phyloP scores from a whole-genome alignment of 2,329 filamentous ascomycete species.

The Alternaria alternata region DNA sequence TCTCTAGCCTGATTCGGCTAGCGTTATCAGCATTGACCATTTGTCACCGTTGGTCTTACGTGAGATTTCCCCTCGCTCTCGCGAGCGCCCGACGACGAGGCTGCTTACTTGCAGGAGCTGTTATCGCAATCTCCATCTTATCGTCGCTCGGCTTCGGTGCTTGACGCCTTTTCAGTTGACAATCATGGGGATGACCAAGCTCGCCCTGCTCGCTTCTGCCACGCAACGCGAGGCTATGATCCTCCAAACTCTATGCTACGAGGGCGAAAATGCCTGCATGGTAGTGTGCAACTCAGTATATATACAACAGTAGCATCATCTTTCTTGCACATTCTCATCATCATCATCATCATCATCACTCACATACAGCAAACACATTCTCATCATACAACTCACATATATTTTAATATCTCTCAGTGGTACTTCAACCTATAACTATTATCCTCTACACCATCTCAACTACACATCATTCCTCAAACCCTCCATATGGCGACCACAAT shows the following conservation, averaged over 20 bases:
- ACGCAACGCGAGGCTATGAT: background rate
- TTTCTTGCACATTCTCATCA: background rate
- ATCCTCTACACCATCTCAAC: background rate
- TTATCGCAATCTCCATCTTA: background rate
- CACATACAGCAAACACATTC: background rate
- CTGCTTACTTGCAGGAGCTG: background rate
- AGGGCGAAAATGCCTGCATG: background rate
- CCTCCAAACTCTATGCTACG: background rate
- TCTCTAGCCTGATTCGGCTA: background rate
- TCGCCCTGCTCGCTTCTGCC: constrained; percentile 10
- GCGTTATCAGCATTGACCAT: background rate
- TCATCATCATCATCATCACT: background rate
- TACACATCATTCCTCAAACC: too few species aligned
- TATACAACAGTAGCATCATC: background rate
- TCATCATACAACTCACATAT: background rate
- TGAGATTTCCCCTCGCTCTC: background rate
- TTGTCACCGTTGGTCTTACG: background rate
- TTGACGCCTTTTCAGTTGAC: background rate
- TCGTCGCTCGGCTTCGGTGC: background rate
- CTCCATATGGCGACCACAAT: constrained; percentile 58
- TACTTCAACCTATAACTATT: background rate
- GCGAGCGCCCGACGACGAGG: background rate
- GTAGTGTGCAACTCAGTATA: background rate
- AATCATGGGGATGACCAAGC: constrained; percentile 7
- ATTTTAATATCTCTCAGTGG: background rate